Evolutionary conservation across 352 stramenopile genomes (phyloP).

Genomic region (Pythium periplocum): DNA sequence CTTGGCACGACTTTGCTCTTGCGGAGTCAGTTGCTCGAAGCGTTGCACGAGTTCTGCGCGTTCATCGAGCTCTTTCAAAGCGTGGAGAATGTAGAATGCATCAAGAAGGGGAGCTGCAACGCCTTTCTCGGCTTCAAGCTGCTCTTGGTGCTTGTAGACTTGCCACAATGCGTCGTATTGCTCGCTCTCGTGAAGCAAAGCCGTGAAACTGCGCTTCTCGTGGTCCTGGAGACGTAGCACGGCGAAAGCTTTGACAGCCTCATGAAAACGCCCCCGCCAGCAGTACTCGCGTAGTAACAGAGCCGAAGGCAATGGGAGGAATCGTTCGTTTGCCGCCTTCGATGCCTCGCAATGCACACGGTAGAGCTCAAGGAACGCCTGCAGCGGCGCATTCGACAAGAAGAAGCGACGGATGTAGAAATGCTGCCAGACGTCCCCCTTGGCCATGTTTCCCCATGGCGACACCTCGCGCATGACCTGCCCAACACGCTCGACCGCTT

Average conservation of each 20-base stretch:
- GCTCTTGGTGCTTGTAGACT: conserved; percentile 41
- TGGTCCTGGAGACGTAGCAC: conserved; percentile 28
- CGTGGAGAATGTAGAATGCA: conserved; percentile 34
- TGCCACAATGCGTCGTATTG: conserved; percentile 43
- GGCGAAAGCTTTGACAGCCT: conserved; percentile 48
- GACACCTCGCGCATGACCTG: conserved; percentile 18
- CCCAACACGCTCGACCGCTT: not conserved
- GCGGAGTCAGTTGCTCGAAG: conserved; percentile 38
- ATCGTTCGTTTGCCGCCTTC: conserved; percentile 4
- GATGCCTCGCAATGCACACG: conserved; percentile 14
- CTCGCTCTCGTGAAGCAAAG: conserved; percentile 42
- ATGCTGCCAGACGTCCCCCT: conserved; percentile 35
- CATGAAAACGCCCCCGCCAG: conserved; percentile 44
- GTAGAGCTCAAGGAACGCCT: conserved; percentile 31
- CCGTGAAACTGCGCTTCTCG: conserved; percentile 25
- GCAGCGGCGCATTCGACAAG: conserved; percentile 35
- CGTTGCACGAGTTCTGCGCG: conserved; percentile 38
- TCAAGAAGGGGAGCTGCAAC: conserved; percentile 27
- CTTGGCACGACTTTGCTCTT: conserved; percentile 41
- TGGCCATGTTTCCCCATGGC: conserved; percentile 48
- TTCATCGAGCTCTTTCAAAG: conserved; percentile 37
- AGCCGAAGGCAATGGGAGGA: conserved; percentile 20
- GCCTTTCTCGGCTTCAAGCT: conserved; percentile 9
- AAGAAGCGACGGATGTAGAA: conserved; percentile 69
- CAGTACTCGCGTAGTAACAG: conserved; percentile 45